Evolutionary conservation across 2,329 filamentous ascomycete species (phyloP), one percentile per base, ranked within the genome.

Genomic region (Colletotrichum liriopes): DNA sequence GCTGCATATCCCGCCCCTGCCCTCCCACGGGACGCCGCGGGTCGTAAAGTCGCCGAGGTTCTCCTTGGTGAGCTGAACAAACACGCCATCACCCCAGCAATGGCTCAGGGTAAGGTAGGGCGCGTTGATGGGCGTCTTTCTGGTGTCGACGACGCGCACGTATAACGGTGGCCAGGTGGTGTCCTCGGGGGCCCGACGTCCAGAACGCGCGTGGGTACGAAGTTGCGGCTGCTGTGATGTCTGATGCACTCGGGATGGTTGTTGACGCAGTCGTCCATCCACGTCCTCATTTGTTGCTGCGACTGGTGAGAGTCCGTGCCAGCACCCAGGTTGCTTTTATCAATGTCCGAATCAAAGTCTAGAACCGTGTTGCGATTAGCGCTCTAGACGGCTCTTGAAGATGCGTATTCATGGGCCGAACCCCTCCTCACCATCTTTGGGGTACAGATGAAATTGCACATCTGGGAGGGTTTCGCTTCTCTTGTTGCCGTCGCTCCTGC

Each of bases 91-190:
- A 8, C 76, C 76, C 76, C 77, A 77, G 49, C 76, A 76, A 43
- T 78, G 77, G 47, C 75, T 76, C 12, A 81, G 32, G 18, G 71
- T 63, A 41, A 62, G 52, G 47, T 74, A 74, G 2, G 52, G 64
- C n/a, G 32, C 55, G 6, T 9, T 6, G 7, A 69, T 29, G n/a
- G n/a, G 35, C 23, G 20, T 26, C 20, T 55, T 32, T 1, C 26
- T 37, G 16, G 59, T 65, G 7, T 71, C 45, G 20, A 71, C 23
- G 5, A 72, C 54, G 35, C 52, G 61, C 20, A 74, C 26, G 9
- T 70, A 54, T 3, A 18, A 5, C 0, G 51, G 35, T 5, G 29
- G 58, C 23, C 64, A 62, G 37, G 35, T 51, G 1, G 67, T 18
- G 23, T 29, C 35, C 14, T 16, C 16, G 20, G 55, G 29, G 29